Evolutionary conservation across 2,329 filamentous ascomycete species (phyloP), one percentile per base, ranked within the genome.

Genomic region (Akanthomyces muscarius): DNA sequence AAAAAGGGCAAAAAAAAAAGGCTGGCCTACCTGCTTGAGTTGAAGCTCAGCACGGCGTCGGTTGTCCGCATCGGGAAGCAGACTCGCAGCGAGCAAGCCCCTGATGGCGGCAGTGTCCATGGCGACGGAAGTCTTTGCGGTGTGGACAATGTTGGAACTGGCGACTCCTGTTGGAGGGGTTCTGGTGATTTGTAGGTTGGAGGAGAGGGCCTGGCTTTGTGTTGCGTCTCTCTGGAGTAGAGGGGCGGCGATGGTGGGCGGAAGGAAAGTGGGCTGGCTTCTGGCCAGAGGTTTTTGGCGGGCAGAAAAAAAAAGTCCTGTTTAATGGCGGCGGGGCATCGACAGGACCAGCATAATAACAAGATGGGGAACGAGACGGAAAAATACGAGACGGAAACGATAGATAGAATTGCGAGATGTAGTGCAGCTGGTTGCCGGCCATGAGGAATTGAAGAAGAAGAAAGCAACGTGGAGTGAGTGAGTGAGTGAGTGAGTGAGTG

Each of bases 91-190:
- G 73, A 94, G 89, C 80, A 90, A 88, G 81, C 85, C 86, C 80
- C 90, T 85, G 76, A 94, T 83, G 75, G 84, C 85, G 76, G 85
- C 82, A 76, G 85, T 85, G 82, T 92, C 89, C 90, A 93, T 93
- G 76, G 73, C 72, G 68, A 68, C 65, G 47, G 47, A 36, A 42
- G 38, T 18, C 16, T 28, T 56, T 28, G 7, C 13, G 21, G 33
- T 28, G 18, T 44, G 36, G 44, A 25, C 36, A 28, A 18, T 33
- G 36, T 42, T 16, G 33, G 53, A 44, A 21, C 18, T 13, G 53
- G 53, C 11, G 38, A 56, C 41, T 28, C 44, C 30, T 45, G 4
- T 33, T 25, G 54, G 41, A 45, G 54, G 51, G 51, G 23, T 52
- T 50, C 16, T 50, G 38, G 53, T 55, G 50, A n/a, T 55, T 55